Evolutionary conservation across 495 filamentous ascomycete species (phyloP), one percentile per base, ranked within the genome.

Genomic region (Alectoria sarmentosa): DNA sequence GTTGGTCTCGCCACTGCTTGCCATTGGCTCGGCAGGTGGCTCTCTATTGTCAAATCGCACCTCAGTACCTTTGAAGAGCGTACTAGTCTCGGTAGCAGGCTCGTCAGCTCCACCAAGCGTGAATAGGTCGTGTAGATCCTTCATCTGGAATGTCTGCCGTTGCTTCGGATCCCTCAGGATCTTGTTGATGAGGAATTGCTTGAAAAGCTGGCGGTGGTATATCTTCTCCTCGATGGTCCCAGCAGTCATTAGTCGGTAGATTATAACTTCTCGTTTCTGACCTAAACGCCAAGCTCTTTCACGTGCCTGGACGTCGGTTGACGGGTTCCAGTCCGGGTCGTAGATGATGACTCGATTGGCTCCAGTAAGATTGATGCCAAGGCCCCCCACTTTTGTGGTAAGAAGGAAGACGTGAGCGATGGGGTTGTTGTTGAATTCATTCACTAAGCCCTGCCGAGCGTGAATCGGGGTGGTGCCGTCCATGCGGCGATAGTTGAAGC

Each of bases 201-300:
- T 98, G 77, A 92, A 98, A 58, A 98, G 90, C 74, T 98, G 94
- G 8, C 94, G 88, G 73, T 98, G 94, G 64, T 97, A 98, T 48
- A 98, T 97, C 80, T 98, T 98, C 75, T 98, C 94, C 71, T 98
- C 94, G 39, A 98, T 98, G 0, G 94, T 97, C 21, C 93, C 92
- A 3, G 91, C 90, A n/a, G 90, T 94, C 89, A 98, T 92, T 46
- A 98, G 79, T 32, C 94, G 88, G 73, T 94, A 98, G 38, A 98
- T 92, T 0, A 88, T 92, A 26, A 98, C 94, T 55, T 96, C 90
- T 57, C 87, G 86, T 71, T 92, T 97, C 76, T 98, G 94, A 5
- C 94, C 94, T 15, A 98, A 80, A 48, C 94, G 84, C 94, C 94
- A 98, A 30, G 94, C 93, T 63, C 94, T 84, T 76, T 98, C 94